Percentiles rank a stretch among this genome's conserved stretches.
Evolutionary conservation across 2,329 filamentous ascomycete species (phyloP).

Genomic region (Clonostachys rhizophaga): DNA sequence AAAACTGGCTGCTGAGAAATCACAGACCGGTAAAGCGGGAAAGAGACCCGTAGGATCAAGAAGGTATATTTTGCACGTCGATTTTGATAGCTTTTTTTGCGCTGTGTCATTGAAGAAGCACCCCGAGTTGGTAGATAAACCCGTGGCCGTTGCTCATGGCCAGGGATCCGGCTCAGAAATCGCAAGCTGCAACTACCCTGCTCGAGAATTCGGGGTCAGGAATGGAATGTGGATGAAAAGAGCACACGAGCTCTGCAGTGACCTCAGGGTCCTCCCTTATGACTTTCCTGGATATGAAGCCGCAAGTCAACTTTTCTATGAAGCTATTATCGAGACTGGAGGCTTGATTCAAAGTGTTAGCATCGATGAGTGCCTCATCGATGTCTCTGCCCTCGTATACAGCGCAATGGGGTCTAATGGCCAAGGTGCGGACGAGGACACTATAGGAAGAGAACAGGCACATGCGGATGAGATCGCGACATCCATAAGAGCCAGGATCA

Average conservation of each 20-base stretch:
- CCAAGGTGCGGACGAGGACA: slow-evolving; percentile 57
- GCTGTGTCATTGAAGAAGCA: slow-evolving; percentile 78
- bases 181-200: slow-evolving; percentile 94
- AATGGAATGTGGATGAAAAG: slow-evolving; percentile 99
- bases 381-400: slow-evolving; percentile 70
- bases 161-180: slow-evolving; percentile 86
- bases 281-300: slow-evolving; percentile 95
- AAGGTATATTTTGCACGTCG: slow-evolving; percentile 87
- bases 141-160: slow-evolving; percentile 85
- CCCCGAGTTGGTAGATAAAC: slow-evolving; percentile 72
- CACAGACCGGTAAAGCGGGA: slow-evolving; percentile 31
- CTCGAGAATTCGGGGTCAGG: slow-evolving; percentile 79
- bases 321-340: slow-evolving; percentile 72
- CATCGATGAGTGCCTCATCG: slow-evolving; percentile 89
- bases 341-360: slow-evolving; percentile 93
- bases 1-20: slow-evolving; percentile 68
- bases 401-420: slow-evolving; percentile 63
- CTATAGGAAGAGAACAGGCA: slow-evolving; percentile 71
- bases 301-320: slow-evolving; percentile 83
- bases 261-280: slow-evolving; percentile 87
- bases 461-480: slow-evolving; percentile 67
- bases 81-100: slow-evolving; percentile 98
- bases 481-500: slow-evolving; percentile 63
- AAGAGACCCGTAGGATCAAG: slow-evolving; percentile 56
- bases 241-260: slow-evolving; percentile 76